Conservation (phyloP, 345 rosid species). For the Eutrema yunnanense region DNA sequence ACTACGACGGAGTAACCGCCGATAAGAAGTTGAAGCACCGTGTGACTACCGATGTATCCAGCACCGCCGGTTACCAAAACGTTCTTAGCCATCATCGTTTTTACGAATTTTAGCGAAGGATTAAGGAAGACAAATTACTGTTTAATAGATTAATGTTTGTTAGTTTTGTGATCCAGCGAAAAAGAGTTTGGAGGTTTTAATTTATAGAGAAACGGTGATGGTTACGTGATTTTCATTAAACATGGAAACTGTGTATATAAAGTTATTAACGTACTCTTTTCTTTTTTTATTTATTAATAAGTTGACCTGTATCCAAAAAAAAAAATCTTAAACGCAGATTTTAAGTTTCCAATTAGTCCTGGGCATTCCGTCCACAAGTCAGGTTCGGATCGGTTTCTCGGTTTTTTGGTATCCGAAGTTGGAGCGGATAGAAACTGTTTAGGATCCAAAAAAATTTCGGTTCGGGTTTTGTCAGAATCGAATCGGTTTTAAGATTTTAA, state of each 20-base stretch:
- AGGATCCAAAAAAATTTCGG: too few relatives aligned
- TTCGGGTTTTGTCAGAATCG: too few relatives aligned
- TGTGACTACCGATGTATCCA: conserved; percentile 93
- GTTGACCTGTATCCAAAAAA: too few relatives aligned
- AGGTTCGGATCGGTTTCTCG: too few relatives aligned
- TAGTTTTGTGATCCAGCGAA: not conserved
- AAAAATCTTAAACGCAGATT: too few relatives aligned
- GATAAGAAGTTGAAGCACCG: conserved; percentile 75
- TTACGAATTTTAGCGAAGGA: not conserved
- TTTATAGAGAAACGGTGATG: conserved; percentile 6
- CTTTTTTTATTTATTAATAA: too few relatives aligned
- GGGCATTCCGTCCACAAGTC: too few relatives aligned
- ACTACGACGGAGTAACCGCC: conserved; percentile 59
- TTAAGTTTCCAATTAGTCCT: too few relatives aligned
- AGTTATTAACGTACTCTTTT: too few relatives aligned
- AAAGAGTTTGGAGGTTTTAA: conserved; percentile 8
- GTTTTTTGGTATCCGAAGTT: too few relatives aligned
- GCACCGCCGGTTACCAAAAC: conserved; percentile 92
- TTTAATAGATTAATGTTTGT: not conserved
- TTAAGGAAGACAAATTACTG: not conserved
- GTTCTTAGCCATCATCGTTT: conserved; percentile 34
- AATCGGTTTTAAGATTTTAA: too few relatives aligned
- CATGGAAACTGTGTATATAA: not conserved
- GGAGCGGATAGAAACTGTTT: too few relatives aligned
- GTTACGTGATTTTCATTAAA: conserved; percentile 18